phyloP scores from a whole-genome alignment of 2,329 filamentous ascomycete genomes.

The Diaporthe nobilis region DNA sequence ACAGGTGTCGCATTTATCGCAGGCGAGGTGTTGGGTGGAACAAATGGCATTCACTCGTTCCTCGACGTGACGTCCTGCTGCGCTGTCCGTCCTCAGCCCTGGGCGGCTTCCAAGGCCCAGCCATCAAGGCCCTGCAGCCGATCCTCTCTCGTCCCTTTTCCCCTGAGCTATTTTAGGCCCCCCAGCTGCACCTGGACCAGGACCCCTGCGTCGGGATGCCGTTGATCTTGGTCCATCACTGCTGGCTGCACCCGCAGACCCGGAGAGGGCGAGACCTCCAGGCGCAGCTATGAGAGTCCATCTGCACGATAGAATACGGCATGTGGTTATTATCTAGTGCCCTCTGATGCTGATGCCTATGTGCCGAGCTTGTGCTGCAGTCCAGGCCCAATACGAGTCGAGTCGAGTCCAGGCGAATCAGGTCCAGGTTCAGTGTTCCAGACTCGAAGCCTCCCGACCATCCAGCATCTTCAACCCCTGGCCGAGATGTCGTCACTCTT shows the following conservation, averaged over 20 bases:
- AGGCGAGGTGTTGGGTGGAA: conserved; percentile 1
- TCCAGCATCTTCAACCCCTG: conserved; percentile 1
- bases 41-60: background rate
- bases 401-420: background rate
- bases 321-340: conserved; percentile 18
- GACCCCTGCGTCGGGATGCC: conserved; percentile 23
- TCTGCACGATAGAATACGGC: conserved; percentile 11
- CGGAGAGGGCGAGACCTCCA: background rate
- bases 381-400: conserved; percentile 13
- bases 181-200: conserved; percentile 13
- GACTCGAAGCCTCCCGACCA: background rate
- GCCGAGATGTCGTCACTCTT: conserved; percentile 17
- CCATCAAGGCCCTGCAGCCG: conserved; percentile 3
- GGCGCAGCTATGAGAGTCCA: background rate
- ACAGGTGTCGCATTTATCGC: conserved; percentile 26
- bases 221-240: conserved; percentile 1
- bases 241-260: background rate
- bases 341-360: background rate
- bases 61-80: conserved; percentile 10
- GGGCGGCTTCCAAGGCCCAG: conserved; percentile 24
- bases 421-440: background rate
- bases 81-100: conserved; percentile 23
- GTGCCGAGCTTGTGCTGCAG: conserved; percentile 6
- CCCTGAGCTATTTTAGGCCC: conserved; percentile 33
- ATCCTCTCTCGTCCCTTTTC: conserved; percentile 14